Base-by-base conservation (phyloP, 495 filamentous ascomycete species). In the Podospora bellae-mahoneyi region DNA sequence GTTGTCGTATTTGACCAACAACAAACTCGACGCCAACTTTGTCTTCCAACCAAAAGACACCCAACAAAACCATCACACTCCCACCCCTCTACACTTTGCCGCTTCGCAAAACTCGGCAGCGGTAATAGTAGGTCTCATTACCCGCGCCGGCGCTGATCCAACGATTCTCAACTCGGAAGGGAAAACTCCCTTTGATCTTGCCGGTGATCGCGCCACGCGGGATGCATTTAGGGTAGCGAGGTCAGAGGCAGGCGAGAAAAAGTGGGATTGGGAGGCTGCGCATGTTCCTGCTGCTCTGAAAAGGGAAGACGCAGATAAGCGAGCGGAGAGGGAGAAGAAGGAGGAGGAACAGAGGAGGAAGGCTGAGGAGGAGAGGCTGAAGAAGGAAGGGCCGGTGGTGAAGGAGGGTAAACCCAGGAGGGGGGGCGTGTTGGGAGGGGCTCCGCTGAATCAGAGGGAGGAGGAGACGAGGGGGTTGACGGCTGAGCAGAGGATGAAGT, bases 151-250 rank as follows among this genome's bases (percentile, higher is more conserved):
- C 20, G 89, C 92, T 18, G 88, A 97, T 75, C 95, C 95, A 2
- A 89, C 89, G 0, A 16, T 87, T 3, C 71, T 75, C 13, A 98
- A 90, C 76, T 84, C 87, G 48, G 85, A 87, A 57, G 91, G 89
- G 20, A 90, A 88, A 73, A 90, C 92, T 0, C 78, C 95, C 0
- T 98, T 96, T 75, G 92, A 96, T 55, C 85, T 98, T 4, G 87
- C 92, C 10, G 92, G 96, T 34, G 92, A 98, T 75, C 86, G 94
- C 2, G 80, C 89, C 3, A 97, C 93, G 0, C 87, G 95, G 1
- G 94, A 98, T 73, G 92, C 93, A 4, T 99, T 99, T 81, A 90
- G 96, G 3, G 84, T 97, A 26, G 92, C 93, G 0, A 89, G 95
- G 9, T 82, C 84, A 59, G 90, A 94, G 72, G 82, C 97, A 1